phyloP scores from a whole-genome alignment of 352 stramenopile species.

The Phytophthora sp. region DNA sequence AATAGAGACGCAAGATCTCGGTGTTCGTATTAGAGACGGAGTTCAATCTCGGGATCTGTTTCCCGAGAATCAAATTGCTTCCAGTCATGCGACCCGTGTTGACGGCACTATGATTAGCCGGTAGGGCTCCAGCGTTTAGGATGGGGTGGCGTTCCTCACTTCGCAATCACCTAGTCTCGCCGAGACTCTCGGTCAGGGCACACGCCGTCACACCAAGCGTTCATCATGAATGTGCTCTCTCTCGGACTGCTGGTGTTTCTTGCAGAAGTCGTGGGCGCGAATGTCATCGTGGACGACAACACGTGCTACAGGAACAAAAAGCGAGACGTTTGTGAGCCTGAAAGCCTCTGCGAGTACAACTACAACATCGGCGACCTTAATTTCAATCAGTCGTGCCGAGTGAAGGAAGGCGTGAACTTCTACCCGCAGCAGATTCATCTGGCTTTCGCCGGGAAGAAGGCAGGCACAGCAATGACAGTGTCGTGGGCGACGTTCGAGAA shows the following conservation, averaged over 20 bases:
- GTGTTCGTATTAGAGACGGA: too few relatives aligned
- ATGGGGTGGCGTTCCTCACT: neutral
- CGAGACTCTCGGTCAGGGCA: neutral
- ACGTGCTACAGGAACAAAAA: constrained; percentile 34
- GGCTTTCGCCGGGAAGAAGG: constrained; percentile 47
- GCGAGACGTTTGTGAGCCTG: constrained; percentile 29
- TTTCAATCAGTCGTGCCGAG: constrained; percentile 51
- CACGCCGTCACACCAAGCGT: too few relatives aligned
- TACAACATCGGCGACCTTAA: constrained; percentile 48
- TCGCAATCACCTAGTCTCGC: too few relatives aligned
- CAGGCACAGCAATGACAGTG: constrained; percentile 59
- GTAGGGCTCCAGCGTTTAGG: too few relatives aligned
- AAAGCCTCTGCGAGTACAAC: constrained; percentile 41
- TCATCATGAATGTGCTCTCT: neutral
- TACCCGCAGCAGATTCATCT: constrained; percentile 67
- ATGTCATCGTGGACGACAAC: constrained; percentile 38
- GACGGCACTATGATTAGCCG: too few relatives aligned
- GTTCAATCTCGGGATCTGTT: too few relatives aligned
- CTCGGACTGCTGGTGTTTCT: neutral
- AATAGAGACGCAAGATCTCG: too few relatives aligned
- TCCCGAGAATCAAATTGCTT: too few relatives aligned
- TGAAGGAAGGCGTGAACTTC: constrained; percentile 46
- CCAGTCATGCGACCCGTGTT: too few relatives aligned
- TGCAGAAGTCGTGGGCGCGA: constrained; percentile 1
- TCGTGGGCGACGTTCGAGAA: constrained; percentile 64